Evolutionary conservation across 176 grass and related monocot genomes (phyloP), one percentile per base, ranked within the genome.

Genomic region (Bromus sterilis): DNA sequence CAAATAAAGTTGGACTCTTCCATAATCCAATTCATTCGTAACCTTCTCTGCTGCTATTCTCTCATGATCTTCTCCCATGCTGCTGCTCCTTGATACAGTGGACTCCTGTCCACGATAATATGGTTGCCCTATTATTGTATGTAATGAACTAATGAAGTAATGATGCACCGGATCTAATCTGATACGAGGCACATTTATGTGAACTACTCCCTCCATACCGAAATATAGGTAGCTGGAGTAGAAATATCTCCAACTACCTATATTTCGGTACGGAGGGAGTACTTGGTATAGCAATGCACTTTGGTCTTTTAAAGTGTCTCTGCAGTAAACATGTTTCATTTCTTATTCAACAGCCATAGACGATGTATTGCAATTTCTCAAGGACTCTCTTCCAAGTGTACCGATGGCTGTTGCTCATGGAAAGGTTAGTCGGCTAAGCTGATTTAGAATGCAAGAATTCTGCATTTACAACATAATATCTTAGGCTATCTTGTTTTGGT

Each of bases 341-440:
- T 12, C 37, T 91, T 68, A 48, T 84, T 86, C 75, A 72, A 90
- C 86, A 98, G 95, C 89, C 70, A 81, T 98, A 74, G 92, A 94
- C 21, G 95, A 94, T 56, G 88, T 87, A 76, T 87, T 85, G 82
- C 83, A 88, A 83, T 98, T 90, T 87, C 82, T 98, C 29, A 75
- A 92, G 74, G 66, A 63, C 31, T 94, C 78, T 32, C 87, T 94
- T 48, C 88, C 95, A 23, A 69, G 87, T 72, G 86, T 89, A 85
- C 66, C 90, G 66, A 86, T 92, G 55, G 92, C 90, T 60, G 80
- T 92, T 87, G 95, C 88, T 85, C 95, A 98, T 89, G 95, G 95
- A 87, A 86, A 89, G 90, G 95, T 94, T 89, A 1, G 57, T 87
- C 78, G 75, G 73, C 56, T 87, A 78, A 56, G 68, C 15, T 89